phyloP scores from a whole-genome alignment of 1,284 basidiomycete species.

The Naganishia cerealis region DNA sequence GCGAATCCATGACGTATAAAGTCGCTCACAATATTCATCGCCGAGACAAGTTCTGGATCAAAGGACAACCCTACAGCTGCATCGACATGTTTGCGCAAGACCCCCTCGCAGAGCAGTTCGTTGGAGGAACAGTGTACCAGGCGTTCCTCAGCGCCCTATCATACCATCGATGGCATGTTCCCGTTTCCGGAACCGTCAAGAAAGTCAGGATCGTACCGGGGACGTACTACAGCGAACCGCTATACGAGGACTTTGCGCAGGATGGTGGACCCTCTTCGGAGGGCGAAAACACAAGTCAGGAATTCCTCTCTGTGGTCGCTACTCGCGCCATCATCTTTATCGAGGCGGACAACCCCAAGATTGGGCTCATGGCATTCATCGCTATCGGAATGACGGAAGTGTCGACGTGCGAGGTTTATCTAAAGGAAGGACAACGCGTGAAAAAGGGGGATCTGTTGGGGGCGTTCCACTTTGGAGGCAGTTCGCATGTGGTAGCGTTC shows the following conservation, averaged over 20 bases:
- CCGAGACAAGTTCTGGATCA: constrained; percentile 58
- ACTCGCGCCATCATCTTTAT: constrained; percentile 62
- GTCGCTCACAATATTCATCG: constrained; percentile 48
- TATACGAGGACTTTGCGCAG: constrained; percentile 44
- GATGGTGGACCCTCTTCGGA: constrained; percentile 39
- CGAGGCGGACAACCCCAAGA: constrained; percentile 58
- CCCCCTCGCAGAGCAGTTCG: constrained; percentile 50
- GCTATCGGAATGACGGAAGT: constrained; percentile 63
- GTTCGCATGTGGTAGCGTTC: constrained; percentile 56
- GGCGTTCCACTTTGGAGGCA: constrained; percentile 61
- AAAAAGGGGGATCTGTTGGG: constrained; percentile 59
- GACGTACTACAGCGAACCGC: constrained; percentile 58
- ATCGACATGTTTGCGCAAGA: constrained; percentile 55
- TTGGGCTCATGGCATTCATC: constrained; percentile 60
- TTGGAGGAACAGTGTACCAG: constrained; percentile 61
- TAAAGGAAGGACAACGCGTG: constrained; percentile 50
- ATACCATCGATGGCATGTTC: constrained; percentile 63
- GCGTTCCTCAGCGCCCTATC: constrained; percentile 58
- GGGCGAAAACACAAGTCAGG: constrained; percentile 50
- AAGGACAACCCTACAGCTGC: constrained; percentile 57
- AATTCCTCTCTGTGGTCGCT: constrained; percentile 53
- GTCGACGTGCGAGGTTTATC: constrained; percentile 58
- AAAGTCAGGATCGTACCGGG: constrained; percentile 58
- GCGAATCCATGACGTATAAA: constrained; percentile 58
- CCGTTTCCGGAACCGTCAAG: constrained; percentile 58